Base-by-base conservation (phyloP, 2,329 filamentous ascomycete genomes). In the Colletotrichum sp. region DNA sequence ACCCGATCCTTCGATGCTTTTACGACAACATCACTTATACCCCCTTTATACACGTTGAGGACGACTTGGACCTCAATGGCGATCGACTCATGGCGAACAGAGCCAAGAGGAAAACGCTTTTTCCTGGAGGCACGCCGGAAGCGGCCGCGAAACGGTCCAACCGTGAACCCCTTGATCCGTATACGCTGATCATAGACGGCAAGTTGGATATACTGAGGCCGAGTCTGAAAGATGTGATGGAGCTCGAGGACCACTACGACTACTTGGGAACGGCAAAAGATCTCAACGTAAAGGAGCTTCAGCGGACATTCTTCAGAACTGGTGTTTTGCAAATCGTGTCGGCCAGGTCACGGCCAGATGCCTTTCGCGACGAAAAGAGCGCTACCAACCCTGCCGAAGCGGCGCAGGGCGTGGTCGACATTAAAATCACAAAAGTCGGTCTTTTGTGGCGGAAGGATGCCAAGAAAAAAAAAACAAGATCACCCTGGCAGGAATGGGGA, bases 21-120 rank as follows among this genome's bases (percentile, higher is more conserved):
- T 99, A 98, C 84, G 97, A 99, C 86, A 99, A 99, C 81, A 98
- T 99, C 77, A 94, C 94, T 72, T 99, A 99, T 82, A 99, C 97
- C 3, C 97, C 97, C 3, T 99, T 99, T 81, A 98, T 99, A 77
- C 95, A 98, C 80, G 95, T 98, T 59, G 97, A 99, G 82, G 96
- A 98, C 80, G 95, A 98, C 78, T 84, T 96, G 33, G 94, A 96
- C 81, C 88, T 95, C 74, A 95, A 93, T 78, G 92, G 92, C 70
- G 93, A 95, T 72, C 92, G 94, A 63, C 90, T 94, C 43, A 87
- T 93, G 59, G 89, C 91, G 27, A 90, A 93, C 78, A 96, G 94
- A 82, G 88, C 91, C 70, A 93, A 93, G 81, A 93, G 93, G 80
- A 92, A 90, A 79, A 89, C 90, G 2, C 86, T 96, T 5, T 91